Conservation (phyloP, 2,329 filamentous ascomycete species). For the Nothopassalora personata region DNA sequence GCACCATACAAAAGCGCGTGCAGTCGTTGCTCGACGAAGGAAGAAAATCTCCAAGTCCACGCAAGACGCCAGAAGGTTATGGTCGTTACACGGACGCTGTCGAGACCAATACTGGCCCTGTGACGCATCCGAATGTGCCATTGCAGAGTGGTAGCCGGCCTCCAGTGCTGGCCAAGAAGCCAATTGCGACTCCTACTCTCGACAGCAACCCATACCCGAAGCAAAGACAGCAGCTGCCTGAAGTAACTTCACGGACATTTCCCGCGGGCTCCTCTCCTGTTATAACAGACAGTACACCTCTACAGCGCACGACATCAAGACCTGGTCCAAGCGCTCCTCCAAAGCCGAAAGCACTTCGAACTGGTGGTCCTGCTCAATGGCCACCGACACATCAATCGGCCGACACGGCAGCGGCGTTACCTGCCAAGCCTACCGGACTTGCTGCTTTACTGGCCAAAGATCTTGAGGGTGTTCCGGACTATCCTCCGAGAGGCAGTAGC, state of each 20-base stretch:
- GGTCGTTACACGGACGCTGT: conserved; percentile 69
- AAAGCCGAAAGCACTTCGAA: conserved; percentile 56
- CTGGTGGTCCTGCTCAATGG: conserved; percentile 32
- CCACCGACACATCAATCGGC: conserved; percentile 9
- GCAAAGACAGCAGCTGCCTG: conserved; percentile 15
- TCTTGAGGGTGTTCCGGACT: conserved; percentile 34
- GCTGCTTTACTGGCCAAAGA: conserved; percentile 36
- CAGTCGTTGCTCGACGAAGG: conserved; percentile 79
- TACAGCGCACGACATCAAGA: conserved; percentile 33
- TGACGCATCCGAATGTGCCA: conserved; percentile 12
- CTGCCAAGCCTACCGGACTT: conserved; percentile 23
- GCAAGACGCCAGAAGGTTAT: conserved; percentile 78
- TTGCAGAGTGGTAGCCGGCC: conserved; percentile 12
- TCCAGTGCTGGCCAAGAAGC: conserved; percentile 26
- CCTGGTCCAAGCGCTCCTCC: conserved; percentile 49
- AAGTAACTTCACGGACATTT: conserved; percentile 4
- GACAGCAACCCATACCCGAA: conserved; percentile 25
- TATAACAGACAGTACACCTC: conserved; percentile 3
- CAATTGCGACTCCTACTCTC: conserved; percentile 8
- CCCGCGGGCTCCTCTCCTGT: conserved; percentile 4
- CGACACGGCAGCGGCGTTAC: background rate
- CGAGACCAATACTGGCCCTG: conserved; percentile 2
- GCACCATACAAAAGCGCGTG: conserved; percentile 88
- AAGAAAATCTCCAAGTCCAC: conserved; percentile 50
- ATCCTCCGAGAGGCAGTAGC: conserved; percentile 18